Evolutionary conservation across 1,139 yeast species (phyloP).

Genomic region (Pneumocystis canis): DNA sequence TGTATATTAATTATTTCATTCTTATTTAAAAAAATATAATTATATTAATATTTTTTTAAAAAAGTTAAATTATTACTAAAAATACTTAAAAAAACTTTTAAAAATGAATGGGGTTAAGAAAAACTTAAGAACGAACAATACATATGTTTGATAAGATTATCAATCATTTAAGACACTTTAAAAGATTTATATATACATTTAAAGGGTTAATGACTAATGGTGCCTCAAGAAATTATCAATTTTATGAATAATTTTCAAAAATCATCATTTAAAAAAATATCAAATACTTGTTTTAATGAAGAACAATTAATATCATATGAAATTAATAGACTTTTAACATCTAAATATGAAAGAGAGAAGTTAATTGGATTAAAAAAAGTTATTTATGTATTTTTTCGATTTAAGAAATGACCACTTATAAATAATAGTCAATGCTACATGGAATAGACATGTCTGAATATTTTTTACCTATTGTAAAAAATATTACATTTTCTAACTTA

Average conservation of each 20-base stretch:
- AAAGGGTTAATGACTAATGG: neutral
- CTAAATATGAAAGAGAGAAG: neutral
- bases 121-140: too few relatives aligned
- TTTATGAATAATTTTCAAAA: neutral
- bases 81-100: too few relatives aligned
- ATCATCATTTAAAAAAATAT: neutral
- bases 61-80: neutral
- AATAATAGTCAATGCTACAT: slow-evolving; percentile 30
- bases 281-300: neutral
- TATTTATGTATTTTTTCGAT: neutral
- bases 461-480: slow-evolving; percentile 82
- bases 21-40: neutral
- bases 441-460: slow-evolving; percentile 49
- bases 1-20: neutral
- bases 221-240: neutral
- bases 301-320: neutral
- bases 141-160: too few relatives aligned
- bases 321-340: neutral
- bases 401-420: neutral
- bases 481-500: slow-evolving; percentile 56
- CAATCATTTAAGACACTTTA: neutral
- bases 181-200: too few relatives aligned
- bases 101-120: too few relatives aligned
- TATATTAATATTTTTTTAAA: neutral
- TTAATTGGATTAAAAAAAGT: neutral